Evolutionary conservation across 768 basidiomycete species (phyloP), one percentile per base, ranked within the genome.

Genomic region (Panellus pusillus): DNA sequence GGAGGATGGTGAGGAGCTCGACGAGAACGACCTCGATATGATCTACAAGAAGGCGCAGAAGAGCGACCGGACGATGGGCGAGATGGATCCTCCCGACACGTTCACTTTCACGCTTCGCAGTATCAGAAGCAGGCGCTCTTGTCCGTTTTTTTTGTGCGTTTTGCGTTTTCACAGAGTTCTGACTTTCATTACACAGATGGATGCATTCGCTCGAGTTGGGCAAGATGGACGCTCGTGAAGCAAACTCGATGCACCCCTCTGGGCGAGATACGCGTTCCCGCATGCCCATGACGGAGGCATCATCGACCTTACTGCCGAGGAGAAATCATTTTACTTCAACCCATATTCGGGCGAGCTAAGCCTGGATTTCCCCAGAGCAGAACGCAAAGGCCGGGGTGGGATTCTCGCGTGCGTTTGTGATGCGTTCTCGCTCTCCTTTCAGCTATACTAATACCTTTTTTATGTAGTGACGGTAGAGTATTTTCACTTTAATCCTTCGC

Each of bases 101-200:
- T 98, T 98, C 67, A 77, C 80, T 1, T 71, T 95, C 32, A 84
- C 76, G 3, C 71, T 96, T 24, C 81, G 92, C 42, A 84, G 35
- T 98, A 98, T 70, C 96, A 98, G 65, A 96, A 93, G 65, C 96
- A 98, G 69, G 96, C 94, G 0, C 73, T 98, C 42, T 74, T 74
- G 86, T 91, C 48, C 43, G 84, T 68, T 14, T 8, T 46, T 27
- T n/a, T 47, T 45, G 40, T 31, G 39, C 27, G 2, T 35, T 31
- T 27, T 39, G 17, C 18, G n/a, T 41, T 18, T 14, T 39, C 1
- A 38, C 27, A 36, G 9, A 42, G 31, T 46, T 50, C 52, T 60
- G 14, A 54, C 49, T 44, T 13, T n/a, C 3, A 19, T 29, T 24
- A 24, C 44, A 13, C 52, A 92, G 91, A 35, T 98, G 95, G 95